Evolutionary conservation across 176 grass and related monocot species (phyloP).

Genomic region (Cenchrus fungigraminus): DNA sequence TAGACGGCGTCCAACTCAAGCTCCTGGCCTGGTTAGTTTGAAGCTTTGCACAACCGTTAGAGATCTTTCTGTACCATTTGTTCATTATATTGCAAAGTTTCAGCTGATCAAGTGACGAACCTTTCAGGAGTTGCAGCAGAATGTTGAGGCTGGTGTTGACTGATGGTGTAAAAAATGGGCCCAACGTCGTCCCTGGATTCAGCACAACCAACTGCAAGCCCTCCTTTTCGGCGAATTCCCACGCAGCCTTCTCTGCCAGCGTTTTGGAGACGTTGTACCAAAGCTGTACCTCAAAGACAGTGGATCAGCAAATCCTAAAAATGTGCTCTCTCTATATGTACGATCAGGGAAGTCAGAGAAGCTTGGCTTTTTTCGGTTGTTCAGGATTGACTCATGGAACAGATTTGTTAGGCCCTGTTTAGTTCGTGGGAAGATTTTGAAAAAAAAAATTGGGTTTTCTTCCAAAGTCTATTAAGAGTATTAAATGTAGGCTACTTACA

Average conservation of each 20-base stretch:
- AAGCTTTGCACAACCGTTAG: neutral
- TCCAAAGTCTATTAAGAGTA: no score
- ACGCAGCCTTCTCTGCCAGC: constrained; percentile 62
- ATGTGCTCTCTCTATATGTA: neutral
- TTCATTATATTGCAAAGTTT: neutral
- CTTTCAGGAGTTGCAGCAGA: constrained; percentile 42
- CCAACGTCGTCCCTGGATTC: constrained; percentile 54
- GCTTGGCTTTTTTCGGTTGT: no score
- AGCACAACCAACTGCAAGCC: constrained; percentile 57
- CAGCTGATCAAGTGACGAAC: neutral
- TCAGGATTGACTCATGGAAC: no score
- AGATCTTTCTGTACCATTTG: neutral
- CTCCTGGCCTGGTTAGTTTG: constrained; percentile 27
- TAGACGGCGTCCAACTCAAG: constrained; percentile 44
- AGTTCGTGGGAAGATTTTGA: no score
- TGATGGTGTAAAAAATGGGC: constrained; percentile 45
- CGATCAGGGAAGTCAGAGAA: neutral
- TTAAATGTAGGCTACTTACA: no score
- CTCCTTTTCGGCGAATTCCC: constrained; percentile 55
- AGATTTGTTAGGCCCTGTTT: no score
- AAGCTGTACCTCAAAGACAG: constrained; percentile 29
- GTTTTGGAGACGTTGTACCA: constrained; percentile 73
- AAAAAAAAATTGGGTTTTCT: no score
- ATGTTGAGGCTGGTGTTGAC: constrained; percentile 28
- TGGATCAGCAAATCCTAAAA: neutral